These are phyloP conservation scores for Psilocybe azurescens DNA, from an alignment of 768 basidiomycete species.

Conservation along the genomic window DNA sequence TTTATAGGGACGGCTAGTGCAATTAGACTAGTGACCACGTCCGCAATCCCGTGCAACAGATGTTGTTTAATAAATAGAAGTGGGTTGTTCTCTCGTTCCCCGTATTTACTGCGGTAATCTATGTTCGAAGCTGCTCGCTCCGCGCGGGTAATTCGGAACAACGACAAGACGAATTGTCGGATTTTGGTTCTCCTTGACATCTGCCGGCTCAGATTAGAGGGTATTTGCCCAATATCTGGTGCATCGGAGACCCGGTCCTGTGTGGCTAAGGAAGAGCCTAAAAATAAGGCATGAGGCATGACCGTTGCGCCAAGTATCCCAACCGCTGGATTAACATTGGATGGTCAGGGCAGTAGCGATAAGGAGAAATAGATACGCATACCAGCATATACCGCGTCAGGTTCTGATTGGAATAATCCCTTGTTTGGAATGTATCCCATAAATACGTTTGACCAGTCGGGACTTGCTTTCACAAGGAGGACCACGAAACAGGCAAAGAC, in stretches of 20 bases:
- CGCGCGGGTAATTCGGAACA: constrained; percentile 37
- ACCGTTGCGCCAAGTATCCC: constrained; percentile 75
- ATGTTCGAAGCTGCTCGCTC: constrained; percentile 34
- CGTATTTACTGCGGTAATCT: constrained; percentile 43
- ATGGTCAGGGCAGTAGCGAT: constrained; percentile 1
- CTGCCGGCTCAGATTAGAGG: constrained; percentile 9
- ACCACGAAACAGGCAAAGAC: constrained; percentile 73
- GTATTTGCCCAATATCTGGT: constrained; percentile 14
- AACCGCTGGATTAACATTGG: constrained; percentile 41
- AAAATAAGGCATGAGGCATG: constrained; percentile 72
- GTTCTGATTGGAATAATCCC: constrained; percentile 49
- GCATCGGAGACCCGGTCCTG: constrained; percentile 38
- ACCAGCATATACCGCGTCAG: constrained; percentile 60
- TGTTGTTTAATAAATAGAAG: constrained; percentile 54
- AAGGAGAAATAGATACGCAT: constrained; percentile 25
- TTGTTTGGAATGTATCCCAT: constrained; percentile 70
- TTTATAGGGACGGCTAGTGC: constrained; percentile 81
- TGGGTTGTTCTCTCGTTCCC: constrained; percentile 53
- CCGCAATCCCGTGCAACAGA: constrained; percentile 58
- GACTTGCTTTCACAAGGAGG: constrained; percentile 65
- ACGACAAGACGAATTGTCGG: constrained; percentile 20
- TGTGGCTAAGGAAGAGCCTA: constrained; percentile 40
- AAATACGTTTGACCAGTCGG: constrained; percentile 72
- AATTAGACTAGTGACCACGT: constrained; percentile 64
- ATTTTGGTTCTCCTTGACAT: constrained; percentile 18